Base-by-base conservation (phyloP, 2,329 filamentous ascomycete species). In the Zymoseptoria passerinii region DNA sequence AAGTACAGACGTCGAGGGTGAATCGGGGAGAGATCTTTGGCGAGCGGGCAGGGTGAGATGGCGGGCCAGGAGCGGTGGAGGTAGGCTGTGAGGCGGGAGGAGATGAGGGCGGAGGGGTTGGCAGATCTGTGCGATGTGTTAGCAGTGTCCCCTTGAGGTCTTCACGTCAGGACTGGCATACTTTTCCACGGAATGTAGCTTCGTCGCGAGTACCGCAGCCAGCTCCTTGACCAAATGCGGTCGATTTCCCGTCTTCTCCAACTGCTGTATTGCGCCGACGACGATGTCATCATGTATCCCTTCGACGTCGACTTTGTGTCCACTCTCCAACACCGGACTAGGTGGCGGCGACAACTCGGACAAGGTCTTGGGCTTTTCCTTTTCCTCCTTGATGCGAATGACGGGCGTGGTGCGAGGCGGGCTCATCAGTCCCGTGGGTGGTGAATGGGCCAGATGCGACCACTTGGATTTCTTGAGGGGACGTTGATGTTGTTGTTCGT, bases 1-100 rank as follows among this genome's bases (percentile, higher is more conserved):
- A 95, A 97, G 79, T 96, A 97, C 52, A 95, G 92, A 74, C 94
- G 90, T 71, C 92, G 88, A 19, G 94, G 94, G 72, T 97, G 92
- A 49, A 92, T 88, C 48, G 89, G 86, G 72, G 96, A 90, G 56
- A 96, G 83, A 75, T 96, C 90, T 77, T 97, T 97, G 54, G 89
- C 90, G 57, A 97, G 77, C 3, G 94, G 92, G 74, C 94, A 97
- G 55, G 88, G 90, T 54, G 87, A 81, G 54, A 86, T 77, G 7
- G 87, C 84, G 28, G 84, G 89, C 92, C 83, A 88, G 56, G 89
- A 77, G 65, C 94, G 89, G 78, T 95, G 95, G 70, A 96, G 81
- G 75, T 95, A 99, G 35, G 88, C 84, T 48, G 91, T 87, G 54
- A 99, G 80, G 68, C 94, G 87, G 50, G 94, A 96, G 1, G 92